Evolutionary conservation across 345 rosid species (phyloP).

Genomic region (Capsella bursapastoris): DNA sequence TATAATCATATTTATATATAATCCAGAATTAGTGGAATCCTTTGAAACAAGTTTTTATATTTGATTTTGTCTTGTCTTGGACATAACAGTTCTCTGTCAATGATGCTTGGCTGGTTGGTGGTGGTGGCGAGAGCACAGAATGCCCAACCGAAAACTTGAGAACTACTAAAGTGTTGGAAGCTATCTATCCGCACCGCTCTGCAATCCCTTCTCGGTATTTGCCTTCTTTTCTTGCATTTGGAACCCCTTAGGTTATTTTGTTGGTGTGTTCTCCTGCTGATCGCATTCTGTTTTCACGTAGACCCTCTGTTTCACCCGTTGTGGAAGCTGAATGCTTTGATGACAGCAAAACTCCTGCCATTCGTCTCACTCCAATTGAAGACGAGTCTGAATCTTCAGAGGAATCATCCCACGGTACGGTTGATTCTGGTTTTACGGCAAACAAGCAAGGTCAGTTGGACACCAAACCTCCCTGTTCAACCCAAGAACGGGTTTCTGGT

Average conservation of each 20-base stretch:
- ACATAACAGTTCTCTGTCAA: conserved; percentile 51
- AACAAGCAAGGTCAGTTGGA: conserved; percentile 26
- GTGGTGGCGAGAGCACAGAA: conserved; percentile 68
- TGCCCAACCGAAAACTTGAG: conserved; percentile 49
- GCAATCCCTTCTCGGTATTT: conserved; percentile 58
- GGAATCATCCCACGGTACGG: conserved; percentile 32
- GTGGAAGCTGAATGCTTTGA: conserved; percentile 50
- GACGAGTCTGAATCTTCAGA: conserved; percentile 47
- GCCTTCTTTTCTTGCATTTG: not conserved
- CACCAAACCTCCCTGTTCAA: conserved; percentile 15
- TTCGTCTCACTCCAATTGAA: conserved; percentile 65
- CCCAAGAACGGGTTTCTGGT: conserved; percentile 29
- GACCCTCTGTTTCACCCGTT: conserved; percentile 54
- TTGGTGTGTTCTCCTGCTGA: not conserved
- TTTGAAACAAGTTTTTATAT: not conserved
- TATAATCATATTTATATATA: conserved; percentile 6
- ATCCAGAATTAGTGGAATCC: not conserved
- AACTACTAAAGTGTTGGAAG: conserved; percentile 55
- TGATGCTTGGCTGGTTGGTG: conserved; percentile 50
- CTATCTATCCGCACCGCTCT: conserved; percentile 54
- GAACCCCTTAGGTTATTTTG: not conserved
- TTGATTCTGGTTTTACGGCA: not conserved
- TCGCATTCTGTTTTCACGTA: conserved; percentile 28
- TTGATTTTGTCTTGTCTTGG: not conserved
- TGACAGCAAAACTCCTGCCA: conserved; percentile 54